These are phyloP conservation scores for Candida alai DNA, from an alignment of 805 yeast genomes.

Conservation along the genomic window DNA sequence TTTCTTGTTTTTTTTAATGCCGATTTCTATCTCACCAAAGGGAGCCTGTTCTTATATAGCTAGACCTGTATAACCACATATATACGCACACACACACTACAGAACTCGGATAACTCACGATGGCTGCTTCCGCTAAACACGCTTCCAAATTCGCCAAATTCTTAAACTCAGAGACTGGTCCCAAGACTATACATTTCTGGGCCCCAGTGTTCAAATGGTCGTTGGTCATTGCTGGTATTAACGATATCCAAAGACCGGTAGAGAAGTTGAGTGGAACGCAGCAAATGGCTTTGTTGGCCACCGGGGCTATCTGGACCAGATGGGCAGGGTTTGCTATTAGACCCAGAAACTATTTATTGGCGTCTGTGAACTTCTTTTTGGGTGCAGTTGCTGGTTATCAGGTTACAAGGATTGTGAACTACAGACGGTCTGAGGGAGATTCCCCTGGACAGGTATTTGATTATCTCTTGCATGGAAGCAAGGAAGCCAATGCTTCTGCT, in stretches of 20 bases:
- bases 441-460: conserved; percentile 49
- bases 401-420: conserved; percentile 63
- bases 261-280: conserved; percentile 89
- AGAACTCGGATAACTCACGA: conserved; percentile 5
- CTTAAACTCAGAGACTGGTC: conserved; percentile 87
- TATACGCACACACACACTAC: no score
- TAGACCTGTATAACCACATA: no score
- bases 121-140: conserved; percentile 28
- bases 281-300: conserved; percentile 79
- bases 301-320: conserved; percentile 96
- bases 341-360: conserved; percentile 83
- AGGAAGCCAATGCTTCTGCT: conserved; percentile 9
- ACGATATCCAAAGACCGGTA: conserved; percentile 85
- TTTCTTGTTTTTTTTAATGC: conserved; percentile 2
- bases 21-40: not conserved
- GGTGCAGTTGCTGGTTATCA: conserved; percentile 89
- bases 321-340: conserved; percentile 89
- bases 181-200: conserved; percentile 97
- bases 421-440: conserved; percentile 66
- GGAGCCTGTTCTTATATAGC: no score
- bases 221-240: conserved; percentile 86
- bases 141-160: conserved; percentile 64
- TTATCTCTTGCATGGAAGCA: conserved; percentile 55
- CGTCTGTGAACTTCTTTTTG: conserved; percentile 90
- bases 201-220: conserved; percentile 71